These are phyloP conservation scores for Acer negundo DNA, from an alignment of 345 rosid species.

Conservation along the genomic window DNA sequence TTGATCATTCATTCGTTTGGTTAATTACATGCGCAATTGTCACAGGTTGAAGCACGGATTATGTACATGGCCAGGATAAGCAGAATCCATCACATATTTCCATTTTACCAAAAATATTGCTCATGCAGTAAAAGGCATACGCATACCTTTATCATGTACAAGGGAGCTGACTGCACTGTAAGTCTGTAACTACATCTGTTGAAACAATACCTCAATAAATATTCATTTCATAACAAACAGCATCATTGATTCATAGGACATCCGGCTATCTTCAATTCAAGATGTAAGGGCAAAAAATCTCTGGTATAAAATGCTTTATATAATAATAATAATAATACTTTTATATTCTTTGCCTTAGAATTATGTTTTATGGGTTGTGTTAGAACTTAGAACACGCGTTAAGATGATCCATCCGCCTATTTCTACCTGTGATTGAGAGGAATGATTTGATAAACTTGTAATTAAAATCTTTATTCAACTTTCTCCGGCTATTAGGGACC, in stretches of 20 bases:
- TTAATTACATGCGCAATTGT: neutral
- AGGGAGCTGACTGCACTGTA: neutral
- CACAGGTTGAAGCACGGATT: conserved; percentile 6
- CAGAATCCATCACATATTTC: neutral
- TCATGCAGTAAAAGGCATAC: neutral
- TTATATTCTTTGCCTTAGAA: neutral
- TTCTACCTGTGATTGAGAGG: too few relatives aligned
- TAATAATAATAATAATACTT: neutral
- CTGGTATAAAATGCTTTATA: neutral
- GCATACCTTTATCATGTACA: neutral
- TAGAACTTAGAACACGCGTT: too few relatives aligned
- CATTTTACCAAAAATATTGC: conserved; percentile 1
- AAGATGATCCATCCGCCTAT: too few relatives aligned
- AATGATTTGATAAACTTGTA: neutral
- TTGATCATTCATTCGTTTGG: neutral
- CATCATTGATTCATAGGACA: neutral
- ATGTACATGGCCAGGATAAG: neutral
- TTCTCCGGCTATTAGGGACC: neutral
- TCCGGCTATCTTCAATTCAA: too few relatives aligned
- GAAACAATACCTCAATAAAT: too few relatives aligned
- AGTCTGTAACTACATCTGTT: neutral
- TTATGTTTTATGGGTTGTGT: too few relatives aligned
- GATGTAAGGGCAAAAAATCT: neutral
- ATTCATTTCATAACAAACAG: neutral
- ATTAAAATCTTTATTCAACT: neutral